Evolutionary conservation across 2,329 filamentous ascomycete species (phyloP), one percentile per base, ranked within the genome.

Genomic region (Chalara sp.): DNA sequence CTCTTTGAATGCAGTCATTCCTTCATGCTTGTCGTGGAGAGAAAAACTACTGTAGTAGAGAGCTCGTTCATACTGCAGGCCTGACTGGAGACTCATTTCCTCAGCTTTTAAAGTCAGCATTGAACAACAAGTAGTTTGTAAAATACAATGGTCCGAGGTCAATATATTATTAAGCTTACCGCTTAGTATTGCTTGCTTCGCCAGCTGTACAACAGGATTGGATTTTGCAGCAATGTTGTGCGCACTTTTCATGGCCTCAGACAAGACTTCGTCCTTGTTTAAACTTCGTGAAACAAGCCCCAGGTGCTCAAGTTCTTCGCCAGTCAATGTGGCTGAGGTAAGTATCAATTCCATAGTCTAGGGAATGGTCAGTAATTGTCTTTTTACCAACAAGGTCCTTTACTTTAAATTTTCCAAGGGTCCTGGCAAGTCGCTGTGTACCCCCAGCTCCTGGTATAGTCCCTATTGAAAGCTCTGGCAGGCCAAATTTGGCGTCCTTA

Each of bases 1-100:
- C 67, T 83, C 70, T 58, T 84, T 66, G 62, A 84, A 84, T 0
- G 76, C 74, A 53, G 71, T 60, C 5, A 84, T 78, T 3, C 80
- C 80, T 58, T 84, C 81, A 32, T 73, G 74, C 53, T 81, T 80
- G 59, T 84, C 81, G 30, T 57, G 44, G 10, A 60, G 48, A 5
- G 52, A 49, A 42, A 70, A 68, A 33, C 68, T 65, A 46, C 62
- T 60, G 49, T 67, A 68, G 52, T 70, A 70, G 32, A 70, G 54
- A 47, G 60, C 59, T 46, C 66, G 59, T 55, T 70, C 67, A 41
- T 68, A 63, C 35, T 63, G 65, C 60, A 74, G 62, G 21, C 72
- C 72, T 29, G 66, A 65, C 44, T 66, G 62, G 43, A 74, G 60
- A 32, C 68, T 65, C 31, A 67, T 70, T 48, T 71, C 66, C 54